Percentiles rank a stretch among this genome's conserved stretches.
These are phyloP conservation scores for Sphaerulina populicola DNA, from an alignment of 2,329 filamentous ascomycete genomes.

Conservation along the genomic window DNA sequence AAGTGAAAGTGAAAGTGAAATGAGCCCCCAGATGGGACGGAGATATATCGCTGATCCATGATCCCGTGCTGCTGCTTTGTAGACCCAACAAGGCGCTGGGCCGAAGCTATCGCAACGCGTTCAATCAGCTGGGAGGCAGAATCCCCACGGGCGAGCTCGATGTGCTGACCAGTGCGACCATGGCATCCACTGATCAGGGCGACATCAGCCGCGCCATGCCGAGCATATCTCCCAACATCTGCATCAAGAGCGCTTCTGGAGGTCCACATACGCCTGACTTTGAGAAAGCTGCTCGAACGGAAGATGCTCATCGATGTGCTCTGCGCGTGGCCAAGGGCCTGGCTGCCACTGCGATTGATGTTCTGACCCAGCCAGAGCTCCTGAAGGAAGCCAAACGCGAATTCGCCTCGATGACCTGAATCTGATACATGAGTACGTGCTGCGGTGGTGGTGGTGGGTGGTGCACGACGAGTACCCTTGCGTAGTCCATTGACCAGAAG, in stretches of 20 bases:
- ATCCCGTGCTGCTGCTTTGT: too few species aligned
- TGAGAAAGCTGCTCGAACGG: constrained; percentile 32
- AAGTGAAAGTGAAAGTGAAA: too few species aligned
- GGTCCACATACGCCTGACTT: constrained; percentile 38
- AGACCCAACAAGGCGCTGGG: constrained; percentile 5
- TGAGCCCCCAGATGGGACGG: too few species aligned
- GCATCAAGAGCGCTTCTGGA: constrained; percentile 19
- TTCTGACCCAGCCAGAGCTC: constrained; percentile 25
- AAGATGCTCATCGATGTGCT: constrained; percentile 31
- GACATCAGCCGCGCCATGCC: constrained; percentile 52
- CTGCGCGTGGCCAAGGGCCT: constrained; percentile 33
- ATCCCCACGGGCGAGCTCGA: constrained; percentile 37
- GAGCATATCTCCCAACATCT: constrained; percentile 37
- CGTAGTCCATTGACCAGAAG: neutral
- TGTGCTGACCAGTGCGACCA: constrained; percentile 38
- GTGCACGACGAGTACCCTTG: neutral
- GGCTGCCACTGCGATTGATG: constrained; percentile 34
- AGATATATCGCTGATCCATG: too few species aligned
- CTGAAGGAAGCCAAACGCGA: constrained; percentile 26
- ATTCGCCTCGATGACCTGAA: constrained; percentile 13
- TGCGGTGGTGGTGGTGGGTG: too few species aligned
- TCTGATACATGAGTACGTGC: neutral
- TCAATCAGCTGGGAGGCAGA: constrained; percentile 31
- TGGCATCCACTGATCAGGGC: constrained; percentile 53
- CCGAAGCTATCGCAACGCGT: constrained; percentile 20